phyloP scores from a whole-genome alignment of 345 rosid species.

The Gossypium turneri region DNA sequence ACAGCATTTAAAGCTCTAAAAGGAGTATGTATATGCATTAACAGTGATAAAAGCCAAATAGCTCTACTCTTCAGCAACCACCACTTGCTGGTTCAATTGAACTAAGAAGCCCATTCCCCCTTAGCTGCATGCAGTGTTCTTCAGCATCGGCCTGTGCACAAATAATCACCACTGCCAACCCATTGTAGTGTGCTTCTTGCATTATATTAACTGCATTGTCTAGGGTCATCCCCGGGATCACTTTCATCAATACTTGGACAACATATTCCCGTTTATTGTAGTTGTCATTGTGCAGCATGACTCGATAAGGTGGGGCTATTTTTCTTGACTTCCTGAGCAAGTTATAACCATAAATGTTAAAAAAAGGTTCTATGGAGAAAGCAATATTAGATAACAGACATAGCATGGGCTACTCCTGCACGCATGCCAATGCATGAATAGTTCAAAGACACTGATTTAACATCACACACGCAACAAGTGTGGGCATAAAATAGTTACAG shows the following conservation, averaged over 20 bases:
- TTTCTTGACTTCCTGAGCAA: constrained; percentile 70
- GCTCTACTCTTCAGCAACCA: constrained; percentile 52
- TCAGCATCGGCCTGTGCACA: constrained; percentile 93
- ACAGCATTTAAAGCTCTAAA: constrained; percentile 27
- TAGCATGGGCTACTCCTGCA: too few relatives aligned
- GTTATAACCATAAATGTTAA: not conserved
- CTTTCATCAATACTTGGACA: constrained; percentile 94
- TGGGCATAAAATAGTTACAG: not conserved
- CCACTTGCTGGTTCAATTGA: constrained; percentile 92
- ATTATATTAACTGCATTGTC: constrained; percentile 93
- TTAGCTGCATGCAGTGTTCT: constrained; percentile 88
- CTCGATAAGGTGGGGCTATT: constrained; percentile 76
- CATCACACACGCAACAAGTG: not conserved
- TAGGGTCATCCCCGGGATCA: constrained; percentile 87
- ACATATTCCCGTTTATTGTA: constrained; percentile 87
- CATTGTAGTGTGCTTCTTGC: constrained; percentile 96
- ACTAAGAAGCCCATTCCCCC: constrained; percentile 91
- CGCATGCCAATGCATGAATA: not conserved
- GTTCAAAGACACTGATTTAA: not conserved
- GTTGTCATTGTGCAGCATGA: constrained; percentile 86
- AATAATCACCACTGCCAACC: constrained; percentile 78
- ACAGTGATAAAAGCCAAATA: constrained; percentile 7
- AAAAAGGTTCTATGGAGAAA: not conserved
- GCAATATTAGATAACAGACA: not conserved
- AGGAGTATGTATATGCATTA: constrained; percentile 4